Base-by-base conservation (phyloP, 2,329 filamentous ascomycete genomes). In the Pseudogymnoascus sp. region DNA sequence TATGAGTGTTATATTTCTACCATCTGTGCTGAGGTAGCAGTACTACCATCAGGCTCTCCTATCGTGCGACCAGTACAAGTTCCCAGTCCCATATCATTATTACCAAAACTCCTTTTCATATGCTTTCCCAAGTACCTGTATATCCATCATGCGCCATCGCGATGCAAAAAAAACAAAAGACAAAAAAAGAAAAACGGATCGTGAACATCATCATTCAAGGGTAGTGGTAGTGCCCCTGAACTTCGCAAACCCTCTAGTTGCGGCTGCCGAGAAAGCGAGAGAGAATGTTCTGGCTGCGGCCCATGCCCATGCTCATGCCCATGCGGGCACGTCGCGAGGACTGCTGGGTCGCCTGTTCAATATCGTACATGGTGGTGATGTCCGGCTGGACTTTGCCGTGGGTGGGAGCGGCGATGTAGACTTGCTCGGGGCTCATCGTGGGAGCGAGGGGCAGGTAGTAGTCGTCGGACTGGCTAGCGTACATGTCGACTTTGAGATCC, bases 351-450 rank as follows among this genome's bases (percentile, higher is more conserved):
- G 28, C 50, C 21, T 57, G 50, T 28, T 57, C 50, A 57, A 57
- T 57, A 57, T 57, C 50, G 50, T 57, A 57, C 50, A 57, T 57
- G 38, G 59, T 40, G 59, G 33, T 42, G 59, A 61, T 42, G 21
- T 40, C 35, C 33, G 59, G 59, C 19, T 61, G 59, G 59, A 42
- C 59, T 42, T 61, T 61, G 59, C 59, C 59, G 38, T 61, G 59
- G 59, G 59, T 40, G 33, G 59, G 59, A 40, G 35, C 59, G 38
- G 59, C 59, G 19, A 61, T 61, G 38, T 61, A 61, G 35, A 61
- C 59, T 61, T 61, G 59, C 59, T 38, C 59, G 23, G 59, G 59
- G 59, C 59, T 61, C 50, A 57, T 57, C 50, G 50, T 57, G 10
- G 50, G 50, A 57, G 50, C 50, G 17, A 57, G 10, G 33, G 50